Percentiles rank a stretch among this genome's conserved stretches.
These are phyloP conservation scores for Metarhizium sp. DNA, from an alignment of 2,329 filamentous ascomycete species.

Conservation along the genomic window DNA sequence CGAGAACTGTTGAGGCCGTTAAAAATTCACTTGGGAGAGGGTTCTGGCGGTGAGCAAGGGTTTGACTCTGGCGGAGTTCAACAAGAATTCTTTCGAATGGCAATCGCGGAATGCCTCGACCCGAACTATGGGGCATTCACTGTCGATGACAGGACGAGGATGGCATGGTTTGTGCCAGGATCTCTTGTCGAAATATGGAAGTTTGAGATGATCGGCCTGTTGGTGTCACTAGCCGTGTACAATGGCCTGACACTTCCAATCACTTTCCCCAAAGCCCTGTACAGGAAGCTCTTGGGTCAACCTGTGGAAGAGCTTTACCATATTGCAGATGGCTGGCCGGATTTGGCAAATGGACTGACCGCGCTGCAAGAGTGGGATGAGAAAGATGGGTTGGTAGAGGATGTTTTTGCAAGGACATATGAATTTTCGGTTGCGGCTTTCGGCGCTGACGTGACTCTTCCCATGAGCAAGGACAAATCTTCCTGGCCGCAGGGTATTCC, in stretches of 20 bases:
- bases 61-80: conserved; percentile 92
- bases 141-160: conserved; percentile 63
- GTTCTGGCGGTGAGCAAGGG: conserved; percentile 76
- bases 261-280: conserved; percentile 78
- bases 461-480: conserved; percentile 37
- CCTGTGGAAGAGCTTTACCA: conserved; percentile 63
- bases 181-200: conserved; percentile 80
- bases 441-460: conserved; percentile 44
- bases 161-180: conserved; percentile 82
- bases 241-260: conserved; percentile 88
- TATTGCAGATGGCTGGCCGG: conserved; percentile 82
- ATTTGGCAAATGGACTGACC: conserved; percentile 64
- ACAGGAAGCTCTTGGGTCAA: conserved; percentile 65
- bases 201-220: conserved; percentile 77
- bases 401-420: conserved; percentile 76
- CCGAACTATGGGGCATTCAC: conserved; percentile 74
- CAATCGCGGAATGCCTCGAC: conserved; percentile 70
- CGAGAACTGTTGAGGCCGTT: conserved; percentile 76
- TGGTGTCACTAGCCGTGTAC: conserved; percentile 85
- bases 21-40: conserved; percentile 78
- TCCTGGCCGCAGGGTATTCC: conserved; percentile 45
- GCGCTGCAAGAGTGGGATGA: conserved; percentile 68
- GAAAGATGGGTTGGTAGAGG: conserved; percentile 64
- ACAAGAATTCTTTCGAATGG: conserved; percentile 87
- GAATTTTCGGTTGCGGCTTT: conserved; percentile 64